Conservation (phyloP, 179 eudicot genomes). For the Heliamphora pulchella region DNA sequence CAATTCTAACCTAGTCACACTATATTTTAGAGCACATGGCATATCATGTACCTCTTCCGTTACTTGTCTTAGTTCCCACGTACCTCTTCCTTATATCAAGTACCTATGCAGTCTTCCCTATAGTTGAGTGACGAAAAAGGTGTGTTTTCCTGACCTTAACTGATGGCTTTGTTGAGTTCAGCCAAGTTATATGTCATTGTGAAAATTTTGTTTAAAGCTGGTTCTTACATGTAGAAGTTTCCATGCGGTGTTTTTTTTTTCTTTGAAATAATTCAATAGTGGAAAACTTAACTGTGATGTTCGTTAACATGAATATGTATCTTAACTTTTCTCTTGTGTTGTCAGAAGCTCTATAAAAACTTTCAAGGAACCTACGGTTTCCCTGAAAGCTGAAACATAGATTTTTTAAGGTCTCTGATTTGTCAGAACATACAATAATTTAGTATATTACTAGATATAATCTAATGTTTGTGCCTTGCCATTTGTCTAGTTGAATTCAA, state of each 20-base stretch:
- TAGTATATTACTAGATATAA: constrained; percentile 1
- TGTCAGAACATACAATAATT: background rate
- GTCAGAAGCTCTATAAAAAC: constrained; percentile 6
- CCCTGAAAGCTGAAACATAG: background rate
- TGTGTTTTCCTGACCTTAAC: background rate
- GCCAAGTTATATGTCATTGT: background rate
- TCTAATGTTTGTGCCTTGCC: constrained; percentile 2
- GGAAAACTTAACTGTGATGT: background rate
- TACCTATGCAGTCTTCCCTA: background rate
- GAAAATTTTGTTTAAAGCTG: background rate
- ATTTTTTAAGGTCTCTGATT: background rate
- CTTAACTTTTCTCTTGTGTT: background rate
- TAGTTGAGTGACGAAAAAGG: background rate
- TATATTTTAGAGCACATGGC: background rate
- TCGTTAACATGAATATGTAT: background rate
- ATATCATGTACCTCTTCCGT: background rate
- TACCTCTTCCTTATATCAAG: too few relatives aligned
- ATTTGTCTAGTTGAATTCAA: constrained; percentile 35
- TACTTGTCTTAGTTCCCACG: background rate
- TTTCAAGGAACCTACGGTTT: too few relatives aligned
- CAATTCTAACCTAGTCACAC: background rate
- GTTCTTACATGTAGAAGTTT: background rate
- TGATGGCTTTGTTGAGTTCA: background rate
- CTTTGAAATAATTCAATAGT: background rate
- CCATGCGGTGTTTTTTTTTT: background rate